Evolutionary conservation across 2,329 filamentous ascomycete species (phyloP), one percentile per base, ranked within the genome.

Genomic region (Westerdykella ornata): DNA sequence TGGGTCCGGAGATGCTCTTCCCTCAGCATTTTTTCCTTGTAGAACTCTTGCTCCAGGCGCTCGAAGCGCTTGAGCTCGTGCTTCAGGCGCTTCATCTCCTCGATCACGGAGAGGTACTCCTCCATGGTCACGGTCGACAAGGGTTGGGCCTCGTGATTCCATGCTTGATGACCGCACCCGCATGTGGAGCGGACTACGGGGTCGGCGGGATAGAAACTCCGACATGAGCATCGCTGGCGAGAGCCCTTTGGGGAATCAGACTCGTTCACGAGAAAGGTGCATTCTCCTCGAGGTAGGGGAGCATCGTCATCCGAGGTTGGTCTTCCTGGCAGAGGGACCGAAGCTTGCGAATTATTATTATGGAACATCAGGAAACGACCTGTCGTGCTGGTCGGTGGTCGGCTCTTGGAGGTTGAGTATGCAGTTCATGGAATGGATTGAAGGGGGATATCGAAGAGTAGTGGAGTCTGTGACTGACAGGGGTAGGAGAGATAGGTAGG

Each of bases 151-250:
- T 66, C 64, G 48, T 72, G 70, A 47, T 68, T 66, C 63, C 69
- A 72, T 49, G 69, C 69, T 52, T 70, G 69, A 52, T 72, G 69
- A 12, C 69, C 69, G 49, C 69, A 72, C 15, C 68, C 68, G 47
- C 70, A 72, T 37, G 54, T 61, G n/a, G 67, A 67, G 46, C 61
- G 62, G 15, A 67, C 53, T 11, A 57, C 41, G 8, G 60, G 47
- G 38, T 64, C 60, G 11, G 30, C 16, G 4, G 67, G 67, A 11
- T 63, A 66, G 57, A 69, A 72, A 51, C 62, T 64, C 38, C 69
- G 67, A 44, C 70, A 72, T n/a, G 61, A 48, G 50, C 70, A 72
- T 43, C 65, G 65, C 52, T 71, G 57, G 26, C 60, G 57, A 28
- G 50, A 39, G 39, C 46, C 49, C 34, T 45, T 53, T 31, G 37